Percentiles rank a stretch among this genome's conserved stretches.
phyloP scores from a whole-genome alignment of 441 rosid genomes.

The Euphorbia schlechtendalii region DNA sequence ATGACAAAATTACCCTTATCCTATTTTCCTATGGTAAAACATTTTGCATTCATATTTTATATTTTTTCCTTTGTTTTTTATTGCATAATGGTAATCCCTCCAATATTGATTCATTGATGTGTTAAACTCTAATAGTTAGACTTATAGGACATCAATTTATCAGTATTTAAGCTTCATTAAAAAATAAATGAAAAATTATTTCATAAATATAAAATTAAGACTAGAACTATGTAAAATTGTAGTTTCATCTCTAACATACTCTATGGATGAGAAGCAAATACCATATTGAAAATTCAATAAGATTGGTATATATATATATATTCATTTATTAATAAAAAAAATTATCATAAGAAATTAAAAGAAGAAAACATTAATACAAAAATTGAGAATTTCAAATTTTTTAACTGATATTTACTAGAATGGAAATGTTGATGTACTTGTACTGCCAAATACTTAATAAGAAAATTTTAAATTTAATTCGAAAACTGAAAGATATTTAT shows the following conservation, averaged over 20 bases:
- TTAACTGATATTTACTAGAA: background rate
- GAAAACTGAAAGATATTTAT: no score
- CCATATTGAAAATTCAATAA: background rate
- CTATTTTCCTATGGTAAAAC: background rate
- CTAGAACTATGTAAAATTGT: background rate
- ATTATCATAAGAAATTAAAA: no score
- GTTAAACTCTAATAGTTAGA: no score
- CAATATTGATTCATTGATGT: background rate
- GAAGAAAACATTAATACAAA: background rate
- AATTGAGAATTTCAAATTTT: no score
- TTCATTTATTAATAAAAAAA: no score
- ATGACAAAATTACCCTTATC: background rate
- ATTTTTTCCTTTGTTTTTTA: background rate
- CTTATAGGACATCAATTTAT: background rate
- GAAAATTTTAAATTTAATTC: no score
- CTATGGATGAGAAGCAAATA: background rate
- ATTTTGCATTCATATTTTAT: background rate
- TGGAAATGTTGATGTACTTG: background rate
- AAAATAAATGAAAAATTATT: no score
- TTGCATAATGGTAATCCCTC: background rate
- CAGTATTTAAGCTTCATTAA: background rate
- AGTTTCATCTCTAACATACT: background rate
- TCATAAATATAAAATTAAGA: background rate
- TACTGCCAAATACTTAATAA: no score
- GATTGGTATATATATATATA: background rate